phyloP scores from a whole-genome alignment of 768 basidiomycete species.

The Boletus rubropictus region DNA sequence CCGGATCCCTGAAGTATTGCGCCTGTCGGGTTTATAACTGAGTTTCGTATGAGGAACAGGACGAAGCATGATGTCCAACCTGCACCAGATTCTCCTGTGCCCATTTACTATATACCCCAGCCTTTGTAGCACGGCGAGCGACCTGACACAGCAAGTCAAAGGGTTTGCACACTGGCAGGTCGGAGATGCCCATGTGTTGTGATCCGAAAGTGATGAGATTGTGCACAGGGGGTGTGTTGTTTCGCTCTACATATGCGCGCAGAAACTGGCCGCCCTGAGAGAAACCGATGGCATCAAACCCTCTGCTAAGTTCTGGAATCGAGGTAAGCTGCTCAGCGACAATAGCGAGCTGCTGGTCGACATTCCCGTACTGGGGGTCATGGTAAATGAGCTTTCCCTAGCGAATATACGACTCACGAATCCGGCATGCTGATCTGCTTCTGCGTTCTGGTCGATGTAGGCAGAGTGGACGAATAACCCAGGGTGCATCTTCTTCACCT shows the following conservation, averaged over 20 bases:
- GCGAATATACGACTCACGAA: constrained; percentile 51
- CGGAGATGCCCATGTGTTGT: constrained; percentile 82
- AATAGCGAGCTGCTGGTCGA: constrained; percentile 60
- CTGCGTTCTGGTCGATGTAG: constrained; percentile 55
- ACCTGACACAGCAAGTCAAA: constrained; percentile 67
- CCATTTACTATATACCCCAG: constrained; percentile 69
- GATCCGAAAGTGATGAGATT: constrained; percentile 86
- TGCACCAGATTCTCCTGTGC: constrained; percentile 72
- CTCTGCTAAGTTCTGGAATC: constrained; percentile 57
- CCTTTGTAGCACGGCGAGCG: constrained; percentile 54
- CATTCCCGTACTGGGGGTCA: constrained; percentile 62
- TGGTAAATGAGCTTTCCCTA: not conserved
- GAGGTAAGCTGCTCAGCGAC: constrained; percentile 60
- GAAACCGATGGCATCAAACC: constrained; percentile 85
- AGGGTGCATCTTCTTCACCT: constrained; percentile 58
- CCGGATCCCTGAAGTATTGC: constrained; percentile 80
- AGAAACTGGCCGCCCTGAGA: constrained; percentile 90
- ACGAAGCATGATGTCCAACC: constrained; percentile 33
- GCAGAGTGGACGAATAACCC: constrained; percentile 76
- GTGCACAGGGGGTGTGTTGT: constrained; percentile 65
- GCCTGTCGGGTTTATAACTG: constrained; percentile 42
- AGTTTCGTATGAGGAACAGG: not conserved
- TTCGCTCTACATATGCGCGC: constrained; percentile 74
- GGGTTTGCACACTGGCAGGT: constrained; percentile 59
- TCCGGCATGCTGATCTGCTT: constrained; percentile 61